Percentiles rank a stretch among this genome's conserved stretches.
phyloP scores from a whole-genome alignment of 768 basidiomycete species.

The Hemileccinum rubropunctum region DNA sequence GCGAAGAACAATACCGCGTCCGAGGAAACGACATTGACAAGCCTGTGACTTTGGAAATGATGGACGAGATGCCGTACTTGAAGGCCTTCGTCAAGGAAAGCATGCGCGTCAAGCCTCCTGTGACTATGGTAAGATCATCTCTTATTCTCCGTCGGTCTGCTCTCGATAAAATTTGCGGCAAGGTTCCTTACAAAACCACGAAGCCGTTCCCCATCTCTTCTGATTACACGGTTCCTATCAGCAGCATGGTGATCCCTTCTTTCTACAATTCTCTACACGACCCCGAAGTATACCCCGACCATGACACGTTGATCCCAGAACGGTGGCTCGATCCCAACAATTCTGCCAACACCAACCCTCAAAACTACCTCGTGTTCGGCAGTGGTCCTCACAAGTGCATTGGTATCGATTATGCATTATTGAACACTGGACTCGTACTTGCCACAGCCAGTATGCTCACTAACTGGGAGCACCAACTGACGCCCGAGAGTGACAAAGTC shows the following conservation, averaged over 20 bases:
- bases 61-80: constrained; percentile 92
- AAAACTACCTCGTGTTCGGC: constrained; percentile 96
- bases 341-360: constrained; percentile 77
- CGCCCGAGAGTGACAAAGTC: constrained; percentile 74
- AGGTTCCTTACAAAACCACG: constrained; percentile 89
- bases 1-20: constrained; percentile 85
- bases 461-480: constrained; percentile 86
- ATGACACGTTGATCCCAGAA: constrained; percentile 80
- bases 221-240: constrained; percentile 89
- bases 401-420: constrained; percentile 86
- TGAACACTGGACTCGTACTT: constrained; percentile 86
- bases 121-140: constrained; percentile 73
- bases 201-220: constrained; percentile 89
- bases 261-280: constrained; percentile 95
- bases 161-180: constrained; percentile 28
- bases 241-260: constrained; percentile 93
- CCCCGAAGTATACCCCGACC: constrained; percentile 80
- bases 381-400: constrained; percentile 92
- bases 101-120: constrained; percentile 87
- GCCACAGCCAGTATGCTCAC: constrained; percentile 78
- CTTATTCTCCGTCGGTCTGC: neutral
- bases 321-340: constrained; percentile 88
- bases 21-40: constrained; percentile 74
- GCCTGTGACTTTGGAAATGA: constrained; percentile 80
- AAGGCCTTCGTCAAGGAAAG: constrained; percentile 93